Conservation (phyloP, 2,329 filamentous ascomycete genomes). For the Aureobasidium sp. region DNA sequence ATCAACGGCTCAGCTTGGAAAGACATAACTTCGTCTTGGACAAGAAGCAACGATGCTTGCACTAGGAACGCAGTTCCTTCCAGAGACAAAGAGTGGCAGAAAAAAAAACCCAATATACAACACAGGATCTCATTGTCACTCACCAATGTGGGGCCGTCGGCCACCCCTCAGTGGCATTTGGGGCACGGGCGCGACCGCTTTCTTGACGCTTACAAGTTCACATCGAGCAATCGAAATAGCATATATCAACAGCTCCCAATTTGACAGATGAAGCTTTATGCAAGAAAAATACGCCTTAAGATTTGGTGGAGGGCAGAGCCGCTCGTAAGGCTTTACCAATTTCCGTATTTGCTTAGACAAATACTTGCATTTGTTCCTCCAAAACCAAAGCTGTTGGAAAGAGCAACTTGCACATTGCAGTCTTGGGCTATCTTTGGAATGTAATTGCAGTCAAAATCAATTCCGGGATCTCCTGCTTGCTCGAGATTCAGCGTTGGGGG, state of each 20-base stretch:
- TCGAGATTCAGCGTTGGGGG: constrained; percentile 83
- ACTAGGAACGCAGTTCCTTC: neutral
- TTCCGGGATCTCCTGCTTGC: constrained; percentile 51
- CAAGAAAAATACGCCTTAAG: no score
- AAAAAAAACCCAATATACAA: neutral
- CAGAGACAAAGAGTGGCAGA: neutral
- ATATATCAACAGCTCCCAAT: no score
- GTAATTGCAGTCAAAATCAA: constrained; percentile 75
- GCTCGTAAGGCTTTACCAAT: neutral
- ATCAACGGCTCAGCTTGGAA: neutral
- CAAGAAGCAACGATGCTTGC: neutral
- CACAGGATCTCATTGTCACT: neutral
- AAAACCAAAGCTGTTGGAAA: constrained; percentile 97
- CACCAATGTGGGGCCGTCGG: constrained; percentile 1
- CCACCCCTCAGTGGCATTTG: neutral
- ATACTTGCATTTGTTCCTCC: constrained; percentile 91
- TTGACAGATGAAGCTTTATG: no score
- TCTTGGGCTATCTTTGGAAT: constrained; percentile 66
- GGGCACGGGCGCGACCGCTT: neutral
- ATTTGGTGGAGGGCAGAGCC: no score
- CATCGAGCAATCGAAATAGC: neutral
- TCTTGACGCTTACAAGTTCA: constrained; percentile 1
- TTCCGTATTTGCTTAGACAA: constrained; percentile 56
- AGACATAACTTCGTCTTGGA: neutral
- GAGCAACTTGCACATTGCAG: constrained; percentile 61